A percentile compares a stretch with the other conserved stretches of the same genome.
Evolutionary conservation across 306 rosid genomes (phyloP).

Genomic region (Trichosanthes truncata): DNA sequence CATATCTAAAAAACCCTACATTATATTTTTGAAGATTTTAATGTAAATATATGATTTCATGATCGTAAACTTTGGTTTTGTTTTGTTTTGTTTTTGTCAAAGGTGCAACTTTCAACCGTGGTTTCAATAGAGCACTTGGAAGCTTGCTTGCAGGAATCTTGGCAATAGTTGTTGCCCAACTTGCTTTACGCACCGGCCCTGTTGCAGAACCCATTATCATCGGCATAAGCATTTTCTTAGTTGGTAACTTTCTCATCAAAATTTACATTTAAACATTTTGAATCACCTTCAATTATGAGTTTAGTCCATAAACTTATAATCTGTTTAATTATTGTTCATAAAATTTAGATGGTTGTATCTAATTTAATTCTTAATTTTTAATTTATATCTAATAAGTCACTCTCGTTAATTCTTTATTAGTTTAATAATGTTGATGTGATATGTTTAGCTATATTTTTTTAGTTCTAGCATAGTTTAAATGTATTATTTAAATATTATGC

Average conservation of each 20-base stretch:
- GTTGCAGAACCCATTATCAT: conserved; percentile 48
- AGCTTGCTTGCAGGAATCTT: conserved; percentile 58
- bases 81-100: background rate
- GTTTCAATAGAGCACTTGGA: conserved; percentile 60
- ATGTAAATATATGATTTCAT: background rate
- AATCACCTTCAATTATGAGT: too few species aligned
- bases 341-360: too few species aligned
- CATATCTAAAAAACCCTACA: background rate
- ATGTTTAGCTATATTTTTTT: too few species aligned
- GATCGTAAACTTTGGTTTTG: background rate
- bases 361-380: too few species aligned
- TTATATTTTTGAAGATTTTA: background rate
- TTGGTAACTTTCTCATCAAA: conserved; percentile 23
- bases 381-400: too few species aligned
- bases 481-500: too few species aligned
- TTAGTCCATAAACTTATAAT: too few species aligned
- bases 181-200: conserved; percentile 31
- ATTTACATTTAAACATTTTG: too few species aligned
- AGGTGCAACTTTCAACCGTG: conserved; percentile 70
- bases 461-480: too few species aligned
- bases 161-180: conserved; percentile 46
- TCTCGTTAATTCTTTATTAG: too few species aligned
- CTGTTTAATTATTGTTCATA: too few species aligned
- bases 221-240: conserved; percentile 51
- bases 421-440: too few species aligned